These are phyloP conservation scores for Kurtzmaniella quercitrusa DNA, from an alignment of 1,139 yeast species.

Conservation along the genomic window DNA sequence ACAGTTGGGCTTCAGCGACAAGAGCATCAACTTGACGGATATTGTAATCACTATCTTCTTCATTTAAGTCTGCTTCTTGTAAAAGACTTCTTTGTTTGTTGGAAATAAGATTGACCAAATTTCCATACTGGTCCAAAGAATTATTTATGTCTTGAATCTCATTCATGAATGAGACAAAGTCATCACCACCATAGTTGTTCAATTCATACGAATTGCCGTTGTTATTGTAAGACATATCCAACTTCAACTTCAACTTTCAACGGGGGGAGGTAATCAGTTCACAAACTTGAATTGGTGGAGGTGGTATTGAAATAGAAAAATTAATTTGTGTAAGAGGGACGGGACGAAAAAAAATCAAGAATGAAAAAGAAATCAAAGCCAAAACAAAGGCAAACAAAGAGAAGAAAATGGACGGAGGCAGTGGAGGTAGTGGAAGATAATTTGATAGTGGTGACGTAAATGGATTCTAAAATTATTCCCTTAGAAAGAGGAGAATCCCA, in stretches of 20 bases:
- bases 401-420: not conserved
- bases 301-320: not conserved
- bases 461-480: too few species aligned
- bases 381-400: conserved; percentile 1
- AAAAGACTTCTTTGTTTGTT: conserved; percentile 77
- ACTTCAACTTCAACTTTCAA: too few species aligned
- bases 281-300: not conserved
- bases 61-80: conserved; percentile 72
- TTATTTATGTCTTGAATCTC: conserved; percentile 80
- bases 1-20: conserved; percentile 72
- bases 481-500: too few species aligned
- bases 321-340: not conserved
- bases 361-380: not conserved
- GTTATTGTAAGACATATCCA: conserved; percentile 11
- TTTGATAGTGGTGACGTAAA: too few species aligned
- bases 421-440: not conserved
- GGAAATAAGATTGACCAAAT: conserved; percentile 70
- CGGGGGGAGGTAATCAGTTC: not conserved
- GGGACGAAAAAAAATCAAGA: not conserved
- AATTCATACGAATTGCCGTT: conserved; percentile 30
- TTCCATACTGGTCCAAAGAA: conserved; percentile 76
- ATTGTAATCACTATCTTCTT: conserved; percentile 67
- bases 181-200: conserved; percentile 38
- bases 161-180: conserved; percentile 75
- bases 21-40: conserved; percentile 76